Evolutionary conservation across 1,284 basidiomycete genomes (phyloP).

Genomic region (Mycosarcoma mackinlayi): DNA sequence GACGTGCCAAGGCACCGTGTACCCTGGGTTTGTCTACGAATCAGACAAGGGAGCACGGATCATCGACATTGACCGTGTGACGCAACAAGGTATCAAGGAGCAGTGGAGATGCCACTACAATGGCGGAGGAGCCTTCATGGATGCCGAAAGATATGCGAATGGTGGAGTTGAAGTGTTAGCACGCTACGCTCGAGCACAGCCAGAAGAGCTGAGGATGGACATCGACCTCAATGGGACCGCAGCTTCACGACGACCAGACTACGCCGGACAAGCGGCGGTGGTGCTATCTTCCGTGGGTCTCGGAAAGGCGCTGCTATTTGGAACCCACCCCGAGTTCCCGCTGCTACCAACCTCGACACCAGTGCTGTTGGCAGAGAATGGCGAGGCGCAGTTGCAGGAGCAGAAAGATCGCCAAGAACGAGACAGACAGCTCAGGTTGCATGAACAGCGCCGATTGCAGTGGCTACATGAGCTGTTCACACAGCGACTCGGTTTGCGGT

Average conservation of each 20-base stretch:
- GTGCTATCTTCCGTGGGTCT: conserved; percentile 72
- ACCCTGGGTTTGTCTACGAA: conserved; percentile 73
- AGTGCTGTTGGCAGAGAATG: conserved; percentile 33
- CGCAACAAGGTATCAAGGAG: conserved; percentile 3
- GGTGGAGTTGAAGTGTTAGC: conserved; percentile 69
- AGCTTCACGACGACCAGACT: conserved; percentile 13
- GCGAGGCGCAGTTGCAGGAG: conserved; percentile 8
- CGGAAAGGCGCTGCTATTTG: conserved; percentile 76
- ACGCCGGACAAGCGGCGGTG: conserved; percentile 70
- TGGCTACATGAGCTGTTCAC: conserved; percentile 40
- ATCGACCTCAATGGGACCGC: conserved; percentile 25
- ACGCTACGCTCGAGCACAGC: conserved; percentile 66
- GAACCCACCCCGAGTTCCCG: conserved; percentile 76
- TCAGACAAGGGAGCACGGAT: conserved; percentile 70
- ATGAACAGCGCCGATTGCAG: conserved; percentile 31
- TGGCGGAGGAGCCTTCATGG: conserved; percentile 72
- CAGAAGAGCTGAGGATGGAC: conserved; percentile 34
- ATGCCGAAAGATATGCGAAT: conserved; percentile 53
- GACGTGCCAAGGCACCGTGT: conserved; percentile 73
- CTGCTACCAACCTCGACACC: conserved; percentile 64
- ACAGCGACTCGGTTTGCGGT: conserved; percentile 25
- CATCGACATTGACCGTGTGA: conserved; percentile 63
- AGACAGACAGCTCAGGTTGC: conserved; percentile 22
- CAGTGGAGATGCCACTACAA: conserved; percentile 71
- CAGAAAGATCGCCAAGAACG: conserved; percentile 14